Evolutionary conservation across 2,329 filamentous ascomycete species (phyloP).

Genomic region (Apiospora sp.): DNA sequence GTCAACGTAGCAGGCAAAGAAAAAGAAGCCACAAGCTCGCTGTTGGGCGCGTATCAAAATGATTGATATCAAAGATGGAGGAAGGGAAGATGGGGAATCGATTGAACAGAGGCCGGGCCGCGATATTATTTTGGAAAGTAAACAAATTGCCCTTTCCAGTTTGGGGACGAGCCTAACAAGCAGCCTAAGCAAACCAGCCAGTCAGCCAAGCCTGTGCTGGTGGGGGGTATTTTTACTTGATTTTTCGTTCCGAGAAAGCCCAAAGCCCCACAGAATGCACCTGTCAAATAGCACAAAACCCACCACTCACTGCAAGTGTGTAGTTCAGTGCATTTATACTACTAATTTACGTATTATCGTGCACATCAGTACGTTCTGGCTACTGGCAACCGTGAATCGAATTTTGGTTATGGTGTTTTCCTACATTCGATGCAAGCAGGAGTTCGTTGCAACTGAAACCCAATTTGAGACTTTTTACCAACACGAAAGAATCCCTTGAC

Average conservation of each 20-base stretch:
- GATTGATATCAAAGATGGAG: conserved; percentile 3
- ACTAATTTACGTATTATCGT: background rate
- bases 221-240: background rate
- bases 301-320: background rate
- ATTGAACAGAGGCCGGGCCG: conserved; percentile 1
- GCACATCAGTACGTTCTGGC: background rate
- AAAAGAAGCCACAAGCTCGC: background rate
- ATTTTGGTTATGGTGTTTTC: background rate
- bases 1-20: background rate
- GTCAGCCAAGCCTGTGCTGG: background rate
- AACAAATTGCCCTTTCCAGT: conserved; percentile 25
- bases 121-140: conserved; percentile 24
- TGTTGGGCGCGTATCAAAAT: background rate
- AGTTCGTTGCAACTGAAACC: background rate
- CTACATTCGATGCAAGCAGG: background rate
- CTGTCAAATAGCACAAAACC: background rate
- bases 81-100: conserved; percentile 16
- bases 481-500: background rate
- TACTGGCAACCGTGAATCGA: background rate
- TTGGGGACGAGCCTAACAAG: conserved; percentile 16
- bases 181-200: conserved; percentile 1
- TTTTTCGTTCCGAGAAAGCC: background rate
- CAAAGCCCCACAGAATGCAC: background rate
- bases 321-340: background rate
- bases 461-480: background rate